Evolutionary conservation across 176 grass and related monocot species (phyloP).

Genomic region (Oryza glaberrima): DNA sequence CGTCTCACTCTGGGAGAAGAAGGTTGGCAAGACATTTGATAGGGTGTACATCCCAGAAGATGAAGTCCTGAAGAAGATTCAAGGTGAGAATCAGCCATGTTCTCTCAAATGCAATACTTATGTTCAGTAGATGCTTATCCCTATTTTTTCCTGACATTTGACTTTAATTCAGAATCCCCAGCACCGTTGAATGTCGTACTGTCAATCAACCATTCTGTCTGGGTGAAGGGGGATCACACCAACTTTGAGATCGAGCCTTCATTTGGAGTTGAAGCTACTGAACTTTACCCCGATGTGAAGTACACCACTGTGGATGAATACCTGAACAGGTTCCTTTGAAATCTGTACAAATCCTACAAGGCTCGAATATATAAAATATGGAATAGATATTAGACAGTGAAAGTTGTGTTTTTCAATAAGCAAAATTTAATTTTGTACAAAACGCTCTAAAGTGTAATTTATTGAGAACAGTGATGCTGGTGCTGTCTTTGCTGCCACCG

Average conservation of each 20-base stretch:
- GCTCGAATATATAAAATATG: background rate
- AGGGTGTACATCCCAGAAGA: background rate
- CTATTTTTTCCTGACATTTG: too few relatives aligned
- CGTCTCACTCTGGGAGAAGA: background rate
- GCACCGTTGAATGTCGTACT: background rate
- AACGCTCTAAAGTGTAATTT: too few relatives aligned
- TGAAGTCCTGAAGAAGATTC: background rate
- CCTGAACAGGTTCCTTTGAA: slow-evolving; percentile 55
- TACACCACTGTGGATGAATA: slow-evolving; percentile 71
- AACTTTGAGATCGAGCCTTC: slow-evolving; percentile 72
- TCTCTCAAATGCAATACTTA: background rate
- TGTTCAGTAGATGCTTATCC: too few relatives aligned
- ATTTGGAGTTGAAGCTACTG: slow-evolving; percentile 73
- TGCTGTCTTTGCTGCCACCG: too few relatives aligned
- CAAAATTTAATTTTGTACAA: background rate
- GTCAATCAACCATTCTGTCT: slow-evolving; percentile 47
- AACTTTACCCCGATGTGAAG: slow-evolving; percentile 68
- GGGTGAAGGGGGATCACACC: slow-evolving; percentile 74
- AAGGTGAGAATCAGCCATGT: background rate
- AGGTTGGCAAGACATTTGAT: background rate
- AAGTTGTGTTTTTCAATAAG: background rate
- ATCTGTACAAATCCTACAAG: background rate
- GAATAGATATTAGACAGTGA: background rate
- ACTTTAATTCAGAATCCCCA: background rate
- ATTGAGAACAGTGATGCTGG: too few relatives aligned